Conservation (phyloP, 805 yeast genomes). For the Saccharomycopsis sp. region DNA sequence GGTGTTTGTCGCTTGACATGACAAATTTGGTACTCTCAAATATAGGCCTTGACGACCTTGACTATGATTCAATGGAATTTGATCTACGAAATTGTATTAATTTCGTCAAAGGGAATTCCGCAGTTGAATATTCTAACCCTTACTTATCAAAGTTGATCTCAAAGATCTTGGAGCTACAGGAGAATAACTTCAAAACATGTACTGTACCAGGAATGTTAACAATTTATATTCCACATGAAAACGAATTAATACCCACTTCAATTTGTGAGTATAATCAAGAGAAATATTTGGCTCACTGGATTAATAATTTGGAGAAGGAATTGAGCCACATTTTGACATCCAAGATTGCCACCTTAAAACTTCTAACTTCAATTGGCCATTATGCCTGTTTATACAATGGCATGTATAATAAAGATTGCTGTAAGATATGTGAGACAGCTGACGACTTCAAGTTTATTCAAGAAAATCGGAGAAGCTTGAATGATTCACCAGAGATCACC, state of each 20-base stretch:
- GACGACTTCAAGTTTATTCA: not conserved
- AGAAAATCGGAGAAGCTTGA: not conserved
- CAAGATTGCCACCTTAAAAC: conserved; percentile 16
- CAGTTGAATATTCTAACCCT: too few relatives aligned
- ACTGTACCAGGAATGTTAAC: not conserved
- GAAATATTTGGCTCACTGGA: conserved; percentile 15
- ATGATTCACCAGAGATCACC: not conserved
- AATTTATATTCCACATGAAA: not conserved
- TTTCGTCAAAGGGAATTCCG: too few relatives aligned
- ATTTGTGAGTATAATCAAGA: not conserved
- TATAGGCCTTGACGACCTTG: conserved; percentile 4
- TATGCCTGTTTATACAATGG: conserved; percentile 32
- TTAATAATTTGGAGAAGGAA: conserved; percentile 5
- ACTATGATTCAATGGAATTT: too few relatives aligned
- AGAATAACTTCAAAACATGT: not conserved
- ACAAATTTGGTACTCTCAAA: not conserved
- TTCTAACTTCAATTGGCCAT: conserved; percentile 34
- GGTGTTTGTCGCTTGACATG: conserved; percentile 1
- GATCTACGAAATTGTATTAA: too few relatives aligned
- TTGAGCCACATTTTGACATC: not conserved
- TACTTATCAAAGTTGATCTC: too few relatives aligned
- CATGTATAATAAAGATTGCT: conserved; percentile 25
- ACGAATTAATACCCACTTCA: not conserved
- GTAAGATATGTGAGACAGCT: conserved; percentile 21
- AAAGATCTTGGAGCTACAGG: not conserved